Evolutionary conservation across 2,329 filamentous ascomycete species (phyloP).

Genomic region (Talaromyces sp.): DNA sequence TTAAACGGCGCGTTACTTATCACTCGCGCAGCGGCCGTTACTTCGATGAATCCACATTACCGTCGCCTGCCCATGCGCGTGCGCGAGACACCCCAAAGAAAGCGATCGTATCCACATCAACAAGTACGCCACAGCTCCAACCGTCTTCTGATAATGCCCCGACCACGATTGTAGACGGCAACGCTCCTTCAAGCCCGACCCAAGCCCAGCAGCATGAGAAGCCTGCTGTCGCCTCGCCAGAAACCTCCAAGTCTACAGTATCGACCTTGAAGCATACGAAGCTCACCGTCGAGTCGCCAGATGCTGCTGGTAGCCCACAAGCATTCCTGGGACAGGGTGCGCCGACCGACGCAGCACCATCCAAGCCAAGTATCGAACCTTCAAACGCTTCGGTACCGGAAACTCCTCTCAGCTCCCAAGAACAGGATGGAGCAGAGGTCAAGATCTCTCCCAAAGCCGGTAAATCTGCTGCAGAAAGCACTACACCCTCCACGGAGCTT

Average conservation of each 20-base stretch:
- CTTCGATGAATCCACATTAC: constrained; percentile 60
- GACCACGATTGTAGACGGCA: constrained; percentile 19
- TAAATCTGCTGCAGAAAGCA: constrained; percentile 17
- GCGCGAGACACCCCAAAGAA: constrained; percentile 26
- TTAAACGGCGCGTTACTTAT: constrained; percentile 23
- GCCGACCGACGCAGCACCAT: constrained; percentile 41
- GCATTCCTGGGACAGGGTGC: constrained; percentile 13
- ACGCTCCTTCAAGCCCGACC: constrained; percentile 13
- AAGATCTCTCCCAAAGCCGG: constrained; percentile 23
- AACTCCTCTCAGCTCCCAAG: constrained; percentile 28
- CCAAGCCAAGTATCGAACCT: constrained; percentile 45
- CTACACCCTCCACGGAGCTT: constrained; percentile 19
- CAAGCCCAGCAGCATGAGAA: constrained; percentile 7
- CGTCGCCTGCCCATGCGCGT: constrained; percentile 38
- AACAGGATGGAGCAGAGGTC: constrained; percentile 23
- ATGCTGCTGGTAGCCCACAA: constrained; percentile 13
- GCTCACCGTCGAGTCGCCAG: constrained; percentile 9
- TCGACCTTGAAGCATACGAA: constrained; percentile 12
- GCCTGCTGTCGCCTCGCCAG: constrained; percentile 4
- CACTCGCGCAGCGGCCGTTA: constrained; percentile 52
- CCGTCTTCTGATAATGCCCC: constrained; percentile 37
- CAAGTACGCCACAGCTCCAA: constrained; percentile 33
- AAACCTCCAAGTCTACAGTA: constrained; percentile 8
- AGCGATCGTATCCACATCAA: constrained; percentile 33
- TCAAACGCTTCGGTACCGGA: constrained; percentile 20